These are phyloP conservation scores for Mortierella antarctica DNA, from an alignment of 192 early-diverging fungal genomes.

Conservation along the genomic window DNA sequence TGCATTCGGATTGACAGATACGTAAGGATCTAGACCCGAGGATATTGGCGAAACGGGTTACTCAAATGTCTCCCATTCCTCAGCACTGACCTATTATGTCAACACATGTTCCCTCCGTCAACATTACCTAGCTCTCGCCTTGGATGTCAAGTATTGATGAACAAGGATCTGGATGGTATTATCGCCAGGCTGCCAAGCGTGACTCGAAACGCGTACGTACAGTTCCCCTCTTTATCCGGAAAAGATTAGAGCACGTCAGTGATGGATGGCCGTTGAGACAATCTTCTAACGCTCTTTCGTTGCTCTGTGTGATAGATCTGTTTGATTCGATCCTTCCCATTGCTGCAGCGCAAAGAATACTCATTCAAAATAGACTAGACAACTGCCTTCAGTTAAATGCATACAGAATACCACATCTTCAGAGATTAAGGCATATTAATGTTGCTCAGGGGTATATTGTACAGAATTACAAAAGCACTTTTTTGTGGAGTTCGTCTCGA, in stretches of 20 bases:
- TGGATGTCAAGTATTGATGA: slow-evolving; percentile 95
- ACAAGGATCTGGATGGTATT: slow-evolving; percentile 89
- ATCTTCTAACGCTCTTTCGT: not conserved
- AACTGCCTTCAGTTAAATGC: no score
- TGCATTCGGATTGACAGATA: slow-evolving; percentile 96
- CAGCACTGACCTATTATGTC: not conserved
- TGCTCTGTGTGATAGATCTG: no score
- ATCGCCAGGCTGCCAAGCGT: slow-evolving; percentile 88
- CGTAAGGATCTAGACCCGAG: slow-evolving; percentile 61
- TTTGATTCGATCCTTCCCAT: no score
- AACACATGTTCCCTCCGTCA: not conserved
- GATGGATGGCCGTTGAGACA: not conserved
- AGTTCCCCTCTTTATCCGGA: not conserved
- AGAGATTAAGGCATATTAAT: no score
- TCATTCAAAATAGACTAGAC: no score
- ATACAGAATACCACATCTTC: no score
- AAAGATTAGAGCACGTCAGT: not conserved
- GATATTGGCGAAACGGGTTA: not conserved
- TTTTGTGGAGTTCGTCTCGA: no score
- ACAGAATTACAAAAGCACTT: no score
- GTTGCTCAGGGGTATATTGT: no score
- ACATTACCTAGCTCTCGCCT: slow-evolving; percentile 77
- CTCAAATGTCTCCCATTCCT: not conserved
- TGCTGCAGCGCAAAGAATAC: no score
- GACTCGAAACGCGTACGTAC: slow-evolving; percentile 76